Percentiles rank a stretch among this genome's conserved stretches.
phyloP scores from a whole-genome alignment of 345 rosid genomes.

The Arabidopsis suecica region DNA sequence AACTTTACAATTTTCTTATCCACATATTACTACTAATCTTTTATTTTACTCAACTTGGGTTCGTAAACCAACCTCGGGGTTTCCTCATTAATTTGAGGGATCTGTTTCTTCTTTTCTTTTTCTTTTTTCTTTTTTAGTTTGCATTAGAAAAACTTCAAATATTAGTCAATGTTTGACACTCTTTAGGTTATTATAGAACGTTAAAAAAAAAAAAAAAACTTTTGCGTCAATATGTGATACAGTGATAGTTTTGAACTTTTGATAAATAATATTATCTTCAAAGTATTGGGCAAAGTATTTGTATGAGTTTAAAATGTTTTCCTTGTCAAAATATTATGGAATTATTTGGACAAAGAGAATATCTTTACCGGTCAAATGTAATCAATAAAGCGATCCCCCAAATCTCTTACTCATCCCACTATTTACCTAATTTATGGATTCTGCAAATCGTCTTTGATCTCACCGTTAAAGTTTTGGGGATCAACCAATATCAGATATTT shows the following conservation, averaged over 20 bases:
- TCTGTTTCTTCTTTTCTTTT: background rate
- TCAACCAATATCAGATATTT: constrained; percentile 34
- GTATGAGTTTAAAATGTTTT: background rate
- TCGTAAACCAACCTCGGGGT: constrained; percentile 16
- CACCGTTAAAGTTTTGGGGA: constrained; percentile 40
- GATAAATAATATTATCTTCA: background rate
- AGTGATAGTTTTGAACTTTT: background rate
- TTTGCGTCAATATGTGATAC: background rate
- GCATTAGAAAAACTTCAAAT: background rate
- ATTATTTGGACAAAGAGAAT: constrained; percentile 36
- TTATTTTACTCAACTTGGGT: constrained; percentile 17
- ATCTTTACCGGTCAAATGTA: constrained; percentile 43
- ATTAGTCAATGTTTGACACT: constrained; percentile 1
- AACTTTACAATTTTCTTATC: constrained; percentile 11
- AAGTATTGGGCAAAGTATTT: background rate
- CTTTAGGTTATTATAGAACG: background rate
- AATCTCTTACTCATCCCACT: constrained; percentile 33
- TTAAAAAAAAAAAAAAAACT: background rate
- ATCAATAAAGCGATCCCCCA: constrained; percentile 43
- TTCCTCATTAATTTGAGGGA: constrained; percentile 28
- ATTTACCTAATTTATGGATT: constrained; percentile 41
- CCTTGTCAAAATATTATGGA: constrained; percentile 15
- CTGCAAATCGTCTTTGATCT: constrained; percentile 40
- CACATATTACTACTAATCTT: background rate
- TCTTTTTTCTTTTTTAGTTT: background rate